A percentile compares a stretch with the other conserved stretches of the same genome.
These are phyloP conservation scores for Leavenworthia alabamica DNA, from an alignment of 345 rosid genomes.

Conservation along the genomic window DNA sequence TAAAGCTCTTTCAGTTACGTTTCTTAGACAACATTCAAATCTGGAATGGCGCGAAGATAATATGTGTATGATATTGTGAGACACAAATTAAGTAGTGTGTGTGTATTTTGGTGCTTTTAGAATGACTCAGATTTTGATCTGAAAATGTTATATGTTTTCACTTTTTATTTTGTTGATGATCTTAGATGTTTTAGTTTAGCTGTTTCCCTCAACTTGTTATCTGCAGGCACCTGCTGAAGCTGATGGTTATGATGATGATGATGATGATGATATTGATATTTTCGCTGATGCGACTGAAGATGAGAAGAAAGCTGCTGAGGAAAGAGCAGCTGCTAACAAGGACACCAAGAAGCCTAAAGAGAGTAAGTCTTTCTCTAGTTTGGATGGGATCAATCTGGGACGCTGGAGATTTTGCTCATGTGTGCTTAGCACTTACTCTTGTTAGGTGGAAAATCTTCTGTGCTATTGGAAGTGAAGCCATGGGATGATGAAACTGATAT, in stretches of 20 bases:
- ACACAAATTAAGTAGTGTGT: background rate
- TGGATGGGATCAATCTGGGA: background rate
- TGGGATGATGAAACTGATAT: constrained; percentile 99
- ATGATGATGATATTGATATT: constrained; percentile 74
- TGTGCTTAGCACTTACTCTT: background rate
- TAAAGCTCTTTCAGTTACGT: background rate
- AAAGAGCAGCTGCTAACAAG: constrained; percentile 68
- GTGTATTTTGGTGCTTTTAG: background rate
- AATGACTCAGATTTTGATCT: background rate
- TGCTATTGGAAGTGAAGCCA: constrained; percentile 83
- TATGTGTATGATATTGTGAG: background rate
- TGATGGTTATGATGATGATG: constrained; percentile 51
- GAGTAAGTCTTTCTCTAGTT: constrained; percentile 33
- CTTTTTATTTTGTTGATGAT: background rate
- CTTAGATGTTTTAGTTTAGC: background rate
- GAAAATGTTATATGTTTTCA: background rate
- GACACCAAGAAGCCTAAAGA: constrained; percentile 55
- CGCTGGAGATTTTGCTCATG: background rate
- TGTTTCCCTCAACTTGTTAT: background rate
- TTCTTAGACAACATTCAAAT: background rate
- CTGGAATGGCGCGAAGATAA: background rate
- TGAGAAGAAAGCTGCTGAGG: constrained; percentile 81
- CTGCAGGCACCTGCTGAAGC: constrained; percentile 10
- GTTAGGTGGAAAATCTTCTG: constrained; percentile 80
- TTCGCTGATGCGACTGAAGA: constrained; percentile 92